Base-by-base conservation (phyloP, 1,139 yeast species). In the Trichomonascaceae sp. region DNA sequence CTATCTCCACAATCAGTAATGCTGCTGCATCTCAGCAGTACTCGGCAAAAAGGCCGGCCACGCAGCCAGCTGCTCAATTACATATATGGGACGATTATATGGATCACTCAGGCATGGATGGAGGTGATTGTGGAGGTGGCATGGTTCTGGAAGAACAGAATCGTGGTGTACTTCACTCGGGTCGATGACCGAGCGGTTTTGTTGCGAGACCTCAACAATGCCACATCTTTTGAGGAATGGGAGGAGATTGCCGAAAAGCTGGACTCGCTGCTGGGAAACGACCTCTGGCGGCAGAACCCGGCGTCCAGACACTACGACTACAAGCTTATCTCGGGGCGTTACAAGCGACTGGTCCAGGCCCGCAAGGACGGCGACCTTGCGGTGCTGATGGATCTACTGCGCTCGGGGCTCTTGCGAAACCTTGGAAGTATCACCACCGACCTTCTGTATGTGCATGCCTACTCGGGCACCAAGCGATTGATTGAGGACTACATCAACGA, bases 401-500 rank as follows among this genome's bases (percentile, higher is more conserved):
- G 95, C 30, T 79, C 94, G 0, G 94, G 95, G 0, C 69, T 84
- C 47, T 60, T 89, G 31, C 62, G 98, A 22, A 89, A 89, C 51
- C 79, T 89, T 58, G 98, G 95, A 5, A 93, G 95, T 1, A 81
- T 89, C 4, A 72, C 93, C 2, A 84, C 79, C 45, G 76, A 77
- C 45, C 69, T 77, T 36, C 60, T 89, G 28, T 89, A 80, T 58
- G 77, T 79, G 37, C 74, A 85, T 43, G 75, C 94, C 0, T 79
- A 82, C 47, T 65, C 80, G 43, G 97, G 98, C 1, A 87, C 97
- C 1, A 89, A 89, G 57, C 61, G 72, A 35, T 65, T 84, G 42
- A 87, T 89, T 41, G 96, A 89, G 53, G 93, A 82, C 41, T 87
- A 87, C 50, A 70, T 85, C 27, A 65, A 70, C 30, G 93, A 82